phyloP scores from a whole-genome alignment of 2,329 filamentous ascomycete genomes.

The Didymellaceae sp. region DNA sequence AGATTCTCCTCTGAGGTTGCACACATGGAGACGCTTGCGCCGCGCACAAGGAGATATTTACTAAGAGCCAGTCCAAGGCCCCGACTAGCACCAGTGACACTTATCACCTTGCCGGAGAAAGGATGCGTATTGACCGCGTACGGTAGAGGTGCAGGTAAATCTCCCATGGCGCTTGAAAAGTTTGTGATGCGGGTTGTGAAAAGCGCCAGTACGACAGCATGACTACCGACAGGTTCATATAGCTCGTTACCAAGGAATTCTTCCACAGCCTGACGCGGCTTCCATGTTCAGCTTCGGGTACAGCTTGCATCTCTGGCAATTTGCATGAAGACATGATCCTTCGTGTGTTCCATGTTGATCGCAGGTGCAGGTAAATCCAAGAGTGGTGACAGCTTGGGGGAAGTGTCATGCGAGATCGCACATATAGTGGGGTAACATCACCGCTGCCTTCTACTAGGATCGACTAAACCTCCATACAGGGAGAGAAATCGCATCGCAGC shows the following conservation, averaged over 20 bases:
- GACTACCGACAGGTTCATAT: not conserved
- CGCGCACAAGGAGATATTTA: conserved; percentile 18
- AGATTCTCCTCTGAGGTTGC: conserved; percentile 19
- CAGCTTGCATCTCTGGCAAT: too few relatives aligned
- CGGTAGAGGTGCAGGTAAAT: conserved; percentile 2
- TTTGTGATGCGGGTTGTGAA: not conserved
- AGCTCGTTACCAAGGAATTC: not conserved
- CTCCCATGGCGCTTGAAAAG: not conserved
- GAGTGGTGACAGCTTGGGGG: too few relatives aligned
- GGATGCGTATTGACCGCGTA: conserved; percentile 16
- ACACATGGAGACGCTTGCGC: conserved; percentile 21
- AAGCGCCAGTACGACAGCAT: not conserved
- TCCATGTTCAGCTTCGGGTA: not conserved
- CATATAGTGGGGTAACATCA: too few relatives aligned
- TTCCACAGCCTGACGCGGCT: not conserved
- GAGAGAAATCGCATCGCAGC: too few relatives aligned
- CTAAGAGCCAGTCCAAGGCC: conserved; percentile 17
- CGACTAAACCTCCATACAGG: too few relatives aligned
- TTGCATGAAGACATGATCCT: too few relatives aligned
- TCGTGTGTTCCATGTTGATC: too few relatives aligned
- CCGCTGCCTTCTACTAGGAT: too few relatives aligned
- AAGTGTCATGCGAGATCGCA: too few relatives aligned
- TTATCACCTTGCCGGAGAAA: conserved; percentile 20
- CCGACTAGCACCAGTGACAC: conserved; percentile 22
- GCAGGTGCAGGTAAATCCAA: too few relatives aligned